Evolutionary conservation across 495 filamentous ascomycete species (phyloP).

Genomic region (Tuber microsphaerosporum): DNA sequence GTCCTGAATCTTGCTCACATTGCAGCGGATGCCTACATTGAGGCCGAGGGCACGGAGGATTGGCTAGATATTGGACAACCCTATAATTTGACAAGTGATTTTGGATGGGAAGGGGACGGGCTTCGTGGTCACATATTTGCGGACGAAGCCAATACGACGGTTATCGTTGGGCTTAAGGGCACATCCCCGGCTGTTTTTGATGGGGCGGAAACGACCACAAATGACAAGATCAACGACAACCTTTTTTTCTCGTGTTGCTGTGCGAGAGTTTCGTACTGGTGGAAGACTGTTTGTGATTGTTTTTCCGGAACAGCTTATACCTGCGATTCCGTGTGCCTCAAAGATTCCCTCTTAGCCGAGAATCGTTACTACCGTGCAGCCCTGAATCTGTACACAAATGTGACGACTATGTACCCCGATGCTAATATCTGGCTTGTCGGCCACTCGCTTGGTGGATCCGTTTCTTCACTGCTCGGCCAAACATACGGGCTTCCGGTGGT

Average conservation of each 20-base stretch:
- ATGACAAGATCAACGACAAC: conserved; percentile 96
- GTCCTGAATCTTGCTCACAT: conserved; percentile 77
- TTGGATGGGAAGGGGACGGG: conserved; percentile 87
- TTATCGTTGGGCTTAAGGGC: conserved; percentile 88
- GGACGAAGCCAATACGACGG: conserved; percentile 73
- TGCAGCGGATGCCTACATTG: conserved; percentile 80
- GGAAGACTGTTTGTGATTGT: conserved; percentile 88
- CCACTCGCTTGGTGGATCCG: conserved; percentile 84
- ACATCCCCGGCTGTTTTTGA: conserved; percentile 88
- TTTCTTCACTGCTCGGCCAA: conserved; percentile 75
- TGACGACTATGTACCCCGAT: conserved; percentile 78
- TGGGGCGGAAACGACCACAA: conserved; percentile 87
- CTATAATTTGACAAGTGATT: conserved; percentile 74
- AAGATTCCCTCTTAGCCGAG: conserved; percentile 64
- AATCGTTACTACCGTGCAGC: conserved; percentile 85
- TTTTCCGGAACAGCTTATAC: conserved; percentile 66
- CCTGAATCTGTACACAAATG: conserved; percentile 81
- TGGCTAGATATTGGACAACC: conserved; percentile 75
- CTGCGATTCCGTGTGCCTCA: conserved; percentile 85
- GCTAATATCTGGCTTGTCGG: conserved; percentile 81
- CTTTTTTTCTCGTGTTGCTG: conserved; percentile 97
- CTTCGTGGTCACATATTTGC: conserved; percentile 88
- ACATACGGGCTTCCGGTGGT: conserved; percentile 83
- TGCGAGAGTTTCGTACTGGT: conserved; percentile 80
- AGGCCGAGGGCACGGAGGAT: conserved; percentile 59